phyloP scores from a whole-genome alignment of 1,284 basidiomycete species.

The Cryptococcus sp. region DNA sequence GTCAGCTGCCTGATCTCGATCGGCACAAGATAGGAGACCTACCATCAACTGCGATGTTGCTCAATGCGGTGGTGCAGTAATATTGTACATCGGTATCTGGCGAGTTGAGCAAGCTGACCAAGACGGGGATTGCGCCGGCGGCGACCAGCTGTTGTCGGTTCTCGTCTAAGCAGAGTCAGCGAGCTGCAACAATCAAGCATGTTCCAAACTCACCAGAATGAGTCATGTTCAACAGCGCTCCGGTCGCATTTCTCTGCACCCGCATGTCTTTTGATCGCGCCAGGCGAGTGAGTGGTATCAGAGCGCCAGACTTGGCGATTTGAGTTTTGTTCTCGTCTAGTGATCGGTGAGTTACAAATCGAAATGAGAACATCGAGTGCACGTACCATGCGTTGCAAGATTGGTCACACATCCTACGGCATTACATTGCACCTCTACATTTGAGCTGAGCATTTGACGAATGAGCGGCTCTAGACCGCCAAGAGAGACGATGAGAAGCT shows the following conservation, averaged over 20 bases:
- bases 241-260: slow-evolving; percentile 97
- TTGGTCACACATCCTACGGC: slow-evolving; percentile 99
- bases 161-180: slow-evolving; percentile 66
- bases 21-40: slow-evolving; percentile 28
- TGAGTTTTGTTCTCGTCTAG: slow-evolving; percentile 99
- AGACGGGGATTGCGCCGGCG: slow-evolving; percentile 96
- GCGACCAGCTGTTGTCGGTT: slow-evolving; percentile 98
- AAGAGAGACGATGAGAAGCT: slow-evolving; percentile 95
- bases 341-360: too few relatives aligned
- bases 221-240: slow-evolving; percentile 98
- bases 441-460: slow-evolving; percentile 97
- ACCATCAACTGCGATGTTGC: slow-evolving; percentile 98
- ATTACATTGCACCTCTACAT: slow-evolving; percentile 99
- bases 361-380: too few relatives aligned
- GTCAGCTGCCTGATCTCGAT: neutral
- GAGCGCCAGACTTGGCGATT: slow-evolving; percentile 97
- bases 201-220: slow-evolving; percentile 74
- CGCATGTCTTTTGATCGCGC: slow-evolving; percentile 99
- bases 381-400: slow-evolving; percentile 91
- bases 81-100: slow-evolving; percentile 99
- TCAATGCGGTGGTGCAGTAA: slow-evolving; percentile 98
- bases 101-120: slow-evolving; percentile 93
- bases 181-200: neutral
- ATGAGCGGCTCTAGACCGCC: slow-evolving; percentile 98
- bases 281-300: slow-evolving; percentile 93